Evolutionary conservation across 2,329 filamentous ascomycete species (phyloP), one percentile per base, ranked within the genome.

Genomic region (Alternaria burnsii): DNA sequence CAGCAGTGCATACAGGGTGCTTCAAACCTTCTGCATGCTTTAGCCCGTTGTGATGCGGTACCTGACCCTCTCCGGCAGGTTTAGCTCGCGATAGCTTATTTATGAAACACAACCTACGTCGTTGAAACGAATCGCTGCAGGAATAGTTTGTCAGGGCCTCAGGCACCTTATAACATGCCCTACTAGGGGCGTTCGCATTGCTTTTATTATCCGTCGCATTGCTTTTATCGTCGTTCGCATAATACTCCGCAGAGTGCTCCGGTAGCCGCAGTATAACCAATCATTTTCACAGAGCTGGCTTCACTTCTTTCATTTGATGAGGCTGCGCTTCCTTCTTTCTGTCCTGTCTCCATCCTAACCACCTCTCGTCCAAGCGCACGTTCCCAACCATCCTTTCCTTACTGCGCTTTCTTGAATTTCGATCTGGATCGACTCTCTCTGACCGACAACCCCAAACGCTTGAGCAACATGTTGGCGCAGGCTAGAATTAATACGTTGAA

Each of bases 401-500:
- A 20, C 22, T 59, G 53, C 52, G 42, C 22, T 20, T 41, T 52
- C 41, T 53, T 61, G 22, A 38, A 56, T 43, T 62, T 54, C 52
- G 53, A 54, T 18, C 36, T 65, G 36, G 55, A 54, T 22, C 46
- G 28, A 30, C 56, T 58, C 12, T 55, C 52, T 44, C 22, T 60
- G 12, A 53, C 3, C 26, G 51, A 52, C n/a, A 40, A 52, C 7
- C 55, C 43, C 40, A 41, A 41, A 30, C 51, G 55, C 1, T 28
- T 59, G 38, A 55, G 54, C 52, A 38, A 48, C 22, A 70, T 61
- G 52, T 66, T 71, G 62, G 52, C 58, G 14, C 62, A 70, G 43
- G 40, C 67, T 18, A 62, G 56, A 11, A 71, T 71, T 58, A 43
- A 52, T 34, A 64, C 69, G 10, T 50, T 75, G 59, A 71, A 68